A percentile compares a stretch with the other conserved stretches of the same genome.
Conservation (phyloP, 257 asterid genomes). For the Ligustrum vulgare region DNA sequence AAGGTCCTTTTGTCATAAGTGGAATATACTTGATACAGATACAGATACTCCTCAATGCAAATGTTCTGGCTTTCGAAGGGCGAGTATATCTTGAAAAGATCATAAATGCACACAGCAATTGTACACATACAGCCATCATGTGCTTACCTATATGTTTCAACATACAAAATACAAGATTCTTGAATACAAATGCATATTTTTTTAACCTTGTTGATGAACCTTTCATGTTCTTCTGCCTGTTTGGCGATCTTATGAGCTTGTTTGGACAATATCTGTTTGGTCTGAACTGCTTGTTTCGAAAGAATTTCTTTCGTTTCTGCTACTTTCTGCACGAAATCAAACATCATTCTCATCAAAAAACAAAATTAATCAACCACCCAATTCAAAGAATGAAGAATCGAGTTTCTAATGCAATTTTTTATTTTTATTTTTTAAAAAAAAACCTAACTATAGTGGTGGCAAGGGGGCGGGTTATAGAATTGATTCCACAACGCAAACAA, state of each 20-base stretch:
- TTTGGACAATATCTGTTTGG: conserved; percentile 68
- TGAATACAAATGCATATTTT: not conserved
- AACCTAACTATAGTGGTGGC: not conserved
- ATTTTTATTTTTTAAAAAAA: not conserved
- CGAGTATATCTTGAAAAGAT: not conserved
- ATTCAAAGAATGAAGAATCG: not conserved
- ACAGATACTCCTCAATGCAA: too few species aligned
- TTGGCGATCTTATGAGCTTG: conserved; percentile 81
- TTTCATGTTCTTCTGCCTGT: conserved; percentile 94
- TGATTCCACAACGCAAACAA: not conserved
- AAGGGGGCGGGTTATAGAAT: not conserved
- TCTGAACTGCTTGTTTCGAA: conserved; percentile 51
- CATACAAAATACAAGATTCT: not conserved
- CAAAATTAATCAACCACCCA: not conserved
- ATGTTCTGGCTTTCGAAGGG: too few species aligned
- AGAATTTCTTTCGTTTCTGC: conserved; percentile 75
- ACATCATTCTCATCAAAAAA: conserved; percentile 24
- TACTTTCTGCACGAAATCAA: conserved; percentile 65
- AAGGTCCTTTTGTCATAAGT: too few species aligned
- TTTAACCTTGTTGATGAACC: conserved; percentile 80
- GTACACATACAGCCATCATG: not conserved
- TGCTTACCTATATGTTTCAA: not conserved
- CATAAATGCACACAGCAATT: not conserved
- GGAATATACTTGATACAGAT: too few species aligned
- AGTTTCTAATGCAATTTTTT: not conserved